Conservation (phyloP, 169 alveolate genomes). For the Eimeria acervulina region DNA sequence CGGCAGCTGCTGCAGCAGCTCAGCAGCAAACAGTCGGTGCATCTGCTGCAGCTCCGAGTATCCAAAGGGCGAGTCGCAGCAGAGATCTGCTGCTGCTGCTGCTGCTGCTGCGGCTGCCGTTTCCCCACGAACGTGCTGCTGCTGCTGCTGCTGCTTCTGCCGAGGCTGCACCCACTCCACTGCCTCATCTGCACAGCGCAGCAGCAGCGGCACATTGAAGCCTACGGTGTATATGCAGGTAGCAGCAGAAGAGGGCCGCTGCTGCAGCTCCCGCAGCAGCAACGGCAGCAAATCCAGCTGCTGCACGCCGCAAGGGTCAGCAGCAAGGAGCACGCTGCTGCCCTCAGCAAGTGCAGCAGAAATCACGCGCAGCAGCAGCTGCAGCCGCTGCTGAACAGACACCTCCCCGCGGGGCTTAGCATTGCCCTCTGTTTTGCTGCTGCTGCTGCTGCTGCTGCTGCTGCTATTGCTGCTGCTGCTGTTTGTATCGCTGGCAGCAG, state of each 20-base stretch:
- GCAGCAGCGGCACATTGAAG: slow-evolving; percentile 63
- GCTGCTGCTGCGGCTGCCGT: slow-evolving; percentile 45
- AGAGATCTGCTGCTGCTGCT: slow-evolving; percentile 20
- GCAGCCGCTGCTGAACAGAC: slow-evolving; percentile 51
- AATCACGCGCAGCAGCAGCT: slow-evolving; percentile 29
- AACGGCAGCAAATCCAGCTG: slow-evolving; percentile 64
- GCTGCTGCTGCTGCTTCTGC: slow-evolving; percentile 60
- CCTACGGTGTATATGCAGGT: slow-evolving; percentile 73
- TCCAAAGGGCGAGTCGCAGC: slow-evolving; percentile 57
- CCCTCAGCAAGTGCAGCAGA: slow-evolving; percentile 30
- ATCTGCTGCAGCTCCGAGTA: slow-evolving; percentile 2
- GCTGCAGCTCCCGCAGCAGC: slow-evolving; percentile 56
- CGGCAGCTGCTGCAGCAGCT: slow-evolving; percentile 57
- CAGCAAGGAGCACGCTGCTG: slow-evolving; percentile 63
- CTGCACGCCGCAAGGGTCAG: slow-evolving; percentile 71
- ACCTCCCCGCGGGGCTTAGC: slow-evolving; percentile 8
- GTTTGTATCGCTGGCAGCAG: neutral
- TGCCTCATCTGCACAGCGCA: slow-evolving; percentile 73
- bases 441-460: slow-evolving; percentile 51
- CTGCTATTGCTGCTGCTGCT: slow-evolving; percentile 32
- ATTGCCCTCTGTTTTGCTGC: neutral
- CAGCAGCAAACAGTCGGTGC: slow-evolving; percentile 47
- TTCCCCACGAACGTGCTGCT: slow-evolving; percentile 14
- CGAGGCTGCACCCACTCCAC: slow-evolving; percentile 73
- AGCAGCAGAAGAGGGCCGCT: neutral